Conservation (phyloP, 2,329 filamentous ascomycete species). For the Verticillium tricorpus region DNA sequence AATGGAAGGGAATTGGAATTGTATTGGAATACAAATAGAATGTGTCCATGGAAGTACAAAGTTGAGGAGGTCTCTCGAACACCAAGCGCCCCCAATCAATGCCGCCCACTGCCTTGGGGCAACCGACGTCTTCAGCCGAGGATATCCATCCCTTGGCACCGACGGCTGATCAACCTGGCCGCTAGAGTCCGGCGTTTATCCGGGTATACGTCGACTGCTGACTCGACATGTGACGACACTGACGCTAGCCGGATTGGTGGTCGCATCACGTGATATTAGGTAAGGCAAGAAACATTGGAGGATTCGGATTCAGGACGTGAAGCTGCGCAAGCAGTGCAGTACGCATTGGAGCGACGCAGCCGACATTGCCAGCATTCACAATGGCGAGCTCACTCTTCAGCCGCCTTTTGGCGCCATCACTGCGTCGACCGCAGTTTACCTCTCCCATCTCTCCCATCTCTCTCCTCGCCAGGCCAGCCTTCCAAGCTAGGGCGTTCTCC, state of each 20-base stretch:
- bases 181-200: slow-evolving; percentile 1
- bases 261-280: neutral
- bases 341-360: neutral
- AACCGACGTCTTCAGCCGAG: slow-evolving; percentile 11
- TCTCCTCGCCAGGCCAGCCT: slow-evolving; percentile 8
- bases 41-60: neutral
- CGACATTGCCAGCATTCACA: neutral
- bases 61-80: neutral
- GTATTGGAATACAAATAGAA: neutral
- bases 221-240: neutral
- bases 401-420: slow-evolving; percentile 24
- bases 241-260: neutral
- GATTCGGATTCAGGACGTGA: neutral
- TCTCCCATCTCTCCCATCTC: slow-evolving; percentile 14
- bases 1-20: neutral
- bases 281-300: neutral
- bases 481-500: slow-evolving; percentile 45
- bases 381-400: slow-evolving; percentile 31
- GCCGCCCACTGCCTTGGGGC: neutral
- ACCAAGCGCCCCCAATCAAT: neutral
- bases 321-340: neutral
- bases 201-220: neutral
- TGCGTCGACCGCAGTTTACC: slow-evolving; percentile 16
- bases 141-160: slow-evolving; percentile 16
- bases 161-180: neutral